Conservation (phyloP, 345 rosid species). For the Pelargonium nanum region DNA sequence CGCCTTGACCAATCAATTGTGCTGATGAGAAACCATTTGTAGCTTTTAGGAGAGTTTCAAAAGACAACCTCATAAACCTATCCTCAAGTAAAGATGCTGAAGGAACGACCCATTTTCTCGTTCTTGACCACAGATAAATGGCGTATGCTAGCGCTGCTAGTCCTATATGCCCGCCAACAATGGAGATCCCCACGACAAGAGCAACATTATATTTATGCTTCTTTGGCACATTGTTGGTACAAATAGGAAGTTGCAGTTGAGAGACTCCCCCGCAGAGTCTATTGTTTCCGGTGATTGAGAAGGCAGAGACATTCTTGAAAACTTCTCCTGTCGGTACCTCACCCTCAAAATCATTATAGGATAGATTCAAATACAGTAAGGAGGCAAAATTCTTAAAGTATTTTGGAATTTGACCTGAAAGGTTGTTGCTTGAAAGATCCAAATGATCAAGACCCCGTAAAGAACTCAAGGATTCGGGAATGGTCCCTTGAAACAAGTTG, state of each 20-base stretch:
- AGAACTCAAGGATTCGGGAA: constrained; percentile 9
- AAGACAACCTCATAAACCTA: background rate
- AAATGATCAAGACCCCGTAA: constrained; percentile 3
- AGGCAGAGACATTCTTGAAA: background rate
- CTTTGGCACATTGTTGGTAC: too few relatives aligned
- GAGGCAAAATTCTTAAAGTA: constrained; percentile 2
- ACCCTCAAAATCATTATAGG: constrained; percentile 16
- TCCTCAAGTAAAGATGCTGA: background rate
- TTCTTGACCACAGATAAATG: background rate
- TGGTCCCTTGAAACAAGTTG: constrained; percentile 7
- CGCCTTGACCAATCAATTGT: background rate
- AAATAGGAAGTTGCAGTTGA: constrained; percentile 3
- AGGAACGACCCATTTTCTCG: background rate
- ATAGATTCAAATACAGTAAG: constrained; percentile 6
- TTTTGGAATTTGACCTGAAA: constrained; percentile 9
- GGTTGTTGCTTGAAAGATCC: constrained; percentile 12
- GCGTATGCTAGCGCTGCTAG: background rate
- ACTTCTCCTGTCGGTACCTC: constrained; percentile 6
- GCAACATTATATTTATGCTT: too few relatives aligned
- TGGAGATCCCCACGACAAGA: background rate
- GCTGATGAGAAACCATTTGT: background rate
- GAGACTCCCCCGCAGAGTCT: constrained; percentile 9
- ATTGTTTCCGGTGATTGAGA: constrained; percentile 5
- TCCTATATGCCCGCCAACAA: background rate
- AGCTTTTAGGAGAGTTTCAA: background rate